Conservation (phyloP, 345 rosid genomes). For the Linum trigynum region DNA sequence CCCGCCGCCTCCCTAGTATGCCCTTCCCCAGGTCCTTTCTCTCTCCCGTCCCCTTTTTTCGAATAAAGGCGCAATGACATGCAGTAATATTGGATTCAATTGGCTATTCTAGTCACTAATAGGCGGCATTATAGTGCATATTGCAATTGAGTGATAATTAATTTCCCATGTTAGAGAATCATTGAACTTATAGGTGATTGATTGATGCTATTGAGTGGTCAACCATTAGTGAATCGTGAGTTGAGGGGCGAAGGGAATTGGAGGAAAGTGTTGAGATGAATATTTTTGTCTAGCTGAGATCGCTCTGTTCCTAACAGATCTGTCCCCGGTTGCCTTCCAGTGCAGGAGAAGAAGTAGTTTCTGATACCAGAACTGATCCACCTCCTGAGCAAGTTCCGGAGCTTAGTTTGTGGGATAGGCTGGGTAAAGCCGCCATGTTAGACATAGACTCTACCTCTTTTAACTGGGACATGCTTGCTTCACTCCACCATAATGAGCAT, state of each 20-base stretch:
- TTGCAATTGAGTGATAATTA: too few species aligned
- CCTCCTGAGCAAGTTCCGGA: slow-evolving; percentile 47
- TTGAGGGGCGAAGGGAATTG: not conserved
- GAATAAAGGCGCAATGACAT: too few species aligned
- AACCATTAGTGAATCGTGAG: too few species aligned
- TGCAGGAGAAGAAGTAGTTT: slow-evolving; percentile 44
- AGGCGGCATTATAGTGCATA: not conserved
- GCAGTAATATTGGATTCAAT: too few species aligned
- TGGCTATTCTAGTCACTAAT: too few species aligned
- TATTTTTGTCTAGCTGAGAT: not conserved
- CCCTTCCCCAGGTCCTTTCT: slow-evolving; percentile 27
- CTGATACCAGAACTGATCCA: slow-evolving; percentile 38
- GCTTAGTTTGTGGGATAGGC: slow-evolving; percentile 81
- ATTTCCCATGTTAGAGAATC: too few species aligned
- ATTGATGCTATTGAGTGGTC: not conserved
- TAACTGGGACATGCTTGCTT: slow-evolving; percentile 86
- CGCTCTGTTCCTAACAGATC: too few species aligned
- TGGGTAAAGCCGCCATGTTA: slow-evolving; percentile 62
- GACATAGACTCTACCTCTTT: slow-evolving; percentile 60
- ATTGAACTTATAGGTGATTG: not conserved
- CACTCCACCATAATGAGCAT: slow-evolving; percentile 96
- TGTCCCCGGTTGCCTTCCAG: slow-evolving; percentile 29
- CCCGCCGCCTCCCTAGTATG: slow-evolving; percentile 53
- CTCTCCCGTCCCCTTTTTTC: not conserved
- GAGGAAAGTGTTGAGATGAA: not conserved